These are phyloP conservation scores for Leccinellum rugosiceps DNA, from an alignment of 768 basidiomycete species.

Conservation along the genomic window DNA sequence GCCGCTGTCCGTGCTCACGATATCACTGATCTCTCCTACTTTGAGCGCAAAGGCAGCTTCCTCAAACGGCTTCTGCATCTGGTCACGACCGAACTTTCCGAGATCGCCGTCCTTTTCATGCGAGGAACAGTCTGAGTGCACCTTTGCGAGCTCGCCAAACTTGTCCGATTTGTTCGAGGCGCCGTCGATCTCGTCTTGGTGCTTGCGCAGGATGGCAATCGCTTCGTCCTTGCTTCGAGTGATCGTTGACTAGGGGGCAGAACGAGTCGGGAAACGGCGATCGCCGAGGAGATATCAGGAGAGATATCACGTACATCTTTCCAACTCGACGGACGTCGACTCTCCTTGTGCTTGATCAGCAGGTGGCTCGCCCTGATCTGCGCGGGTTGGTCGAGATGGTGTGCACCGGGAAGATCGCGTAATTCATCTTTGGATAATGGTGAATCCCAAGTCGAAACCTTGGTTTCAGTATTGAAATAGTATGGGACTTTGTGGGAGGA, in stretches of 20 bases:
- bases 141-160: conserved; percentile 73
- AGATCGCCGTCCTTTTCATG: conserved; percentile 83
- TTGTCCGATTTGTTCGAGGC: conserved; percentile 42
- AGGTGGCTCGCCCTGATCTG: conserved; percentile 94
- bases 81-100: conserved; percentile 76
- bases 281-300: not conserved
- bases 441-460: conserved; percentile 76
- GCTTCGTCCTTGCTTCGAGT: conserved; percentile 89
- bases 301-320: conserved; percentile 57
- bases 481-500: conserved; percentile 76
- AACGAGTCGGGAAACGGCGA: not conserved
- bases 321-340: conserved; percentile 79
- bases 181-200: conserved; percentile 59
- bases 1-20: conserved; percentile 89
- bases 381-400: conserved; percentile 42
- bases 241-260: conserved; percentile 56
- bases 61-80: conserved; percentile 99
- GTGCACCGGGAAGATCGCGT: conserved; percentile 62
- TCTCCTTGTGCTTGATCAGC: conserved; percentile 85
- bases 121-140: conserved; percentile 88
- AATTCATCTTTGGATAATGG: conserved; percentile 58
- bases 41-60: conserved; percentile 75
- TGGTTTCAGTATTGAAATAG: conserved; percentile 76
- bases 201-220: conserved; percentile 66
- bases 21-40: conserved; percentile 73